Percentiles rank a stretch among this genome's conserved stretches.
phyloP scores from a whole-genome alignment of 2,329 filamentous ascomycete genomes.

The Pseudogymnoascus sp. region DNA sequence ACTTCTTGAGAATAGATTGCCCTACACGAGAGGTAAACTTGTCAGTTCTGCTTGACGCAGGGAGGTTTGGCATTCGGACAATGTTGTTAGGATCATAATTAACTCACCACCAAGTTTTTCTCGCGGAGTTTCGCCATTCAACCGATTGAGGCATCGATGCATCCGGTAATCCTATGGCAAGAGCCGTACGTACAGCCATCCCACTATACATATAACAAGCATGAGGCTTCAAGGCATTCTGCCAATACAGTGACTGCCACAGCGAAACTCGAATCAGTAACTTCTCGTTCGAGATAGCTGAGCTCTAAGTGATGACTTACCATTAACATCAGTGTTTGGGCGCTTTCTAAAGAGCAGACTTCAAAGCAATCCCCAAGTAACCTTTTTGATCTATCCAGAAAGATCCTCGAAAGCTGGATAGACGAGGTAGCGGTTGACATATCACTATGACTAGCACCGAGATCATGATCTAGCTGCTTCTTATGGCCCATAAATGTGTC shows the following conservation, averaged over 20 bases:
- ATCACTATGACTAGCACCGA: neutral
- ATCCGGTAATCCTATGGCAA: constrained; percentile 29
- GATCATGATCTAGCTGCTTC: neutral
- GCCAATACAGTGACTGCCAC: constrained; percentile 25
- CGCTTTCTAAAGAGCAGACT: neutral
- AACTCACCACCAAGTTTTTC: neutral
- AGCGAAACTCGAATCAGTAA: neutral
- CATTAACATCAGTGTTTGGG: neutral
- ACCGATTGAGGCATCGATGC: neutral
- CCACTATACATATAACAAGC: constrained; percentile 32
- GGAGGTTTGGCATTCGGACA: neutral
- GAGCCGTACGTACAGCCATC: constrained; percentile 30
- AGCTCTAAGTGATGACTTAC: neutral
- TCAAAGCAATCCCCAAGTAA: neutral
- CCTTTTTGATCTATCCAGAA: neutral
- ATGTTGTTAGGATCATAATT: neutral
- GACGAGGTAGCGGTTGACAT: neutral
- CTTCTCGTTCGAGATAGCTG: neutral
- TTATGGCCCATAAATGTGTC: neutral
- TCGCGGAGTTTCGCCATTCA: neutral
- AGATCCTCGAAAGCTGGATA: neutral
- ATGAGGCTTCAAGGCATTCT: constrained; percentile 30
- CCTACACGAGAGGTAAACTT: neutral
- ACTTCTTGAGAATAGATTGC: constrained; percentile 12
- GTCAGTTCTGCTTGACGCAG: neutral